Evolutionary conservation across 2,329 filamentous ascomycete species (phyloP), one percentile per base, ranked within the genome.

Genomic region (Aaosphaeria arxii): DNA sequence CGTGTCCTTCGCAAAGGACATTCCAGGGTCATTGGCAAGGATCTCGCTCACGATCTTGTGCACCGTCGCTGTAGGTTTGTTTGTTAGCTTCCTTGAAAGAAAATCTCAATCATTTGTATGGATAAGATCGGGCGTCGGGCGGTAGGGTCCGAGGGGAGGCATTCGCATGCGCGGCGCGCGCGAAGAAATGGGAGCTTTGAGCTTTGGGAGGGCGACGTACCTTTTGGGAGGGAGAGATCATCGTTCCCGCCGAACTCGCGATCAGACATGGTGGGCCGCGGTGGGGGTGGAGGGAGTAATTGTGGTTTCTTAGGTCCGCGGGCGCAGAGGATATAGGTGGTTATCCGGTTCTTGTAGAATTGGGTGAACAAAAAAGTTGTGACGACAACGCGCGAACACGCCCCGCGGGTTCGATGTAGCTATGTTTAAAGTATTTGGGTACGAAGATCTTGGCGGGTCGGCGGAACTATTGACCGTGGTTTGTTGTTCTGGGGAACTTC

Each of bases 21-120:
- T 82, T 44, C 90, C 89, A 13, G 80, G 80, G 43, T 87, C 83
- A 0, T 87, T 76, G 1, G 90, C 85, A 1, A 99, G 81, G 62
- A 99, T 96, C 71, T 99, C 94, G 49, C 87, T 87, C 59, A 99
- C 92, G 57, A 99, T 99, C 74, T 87, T 87, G 63, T 86, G 83
- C 39, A 87, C 84, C 42, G 84, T 87, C 41, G 84, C 84, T 85
- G 62, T 52, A 42, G 33, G 44, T 42, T 42, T 13, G 51, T 59
- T 54, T 59, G 63, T 46, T 42, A 24, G 7, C 30, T 17, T 11
- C 39, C 7, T 9, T 11, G 17, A 36, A 36, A 13, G 9, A 36
- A 13, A 36, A 33, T 5, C 7, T 24, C 17, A 24, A 24, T 24
- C 2, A n/a, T 42, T 9, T 4, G 11, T 39, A 39, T 6, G 24